Percentiles rank a stretch among this genome's conserved stretches.
Conservation (phyloP, 176 grass and related monocot genomes). For the Oryza nivara region DNA sequence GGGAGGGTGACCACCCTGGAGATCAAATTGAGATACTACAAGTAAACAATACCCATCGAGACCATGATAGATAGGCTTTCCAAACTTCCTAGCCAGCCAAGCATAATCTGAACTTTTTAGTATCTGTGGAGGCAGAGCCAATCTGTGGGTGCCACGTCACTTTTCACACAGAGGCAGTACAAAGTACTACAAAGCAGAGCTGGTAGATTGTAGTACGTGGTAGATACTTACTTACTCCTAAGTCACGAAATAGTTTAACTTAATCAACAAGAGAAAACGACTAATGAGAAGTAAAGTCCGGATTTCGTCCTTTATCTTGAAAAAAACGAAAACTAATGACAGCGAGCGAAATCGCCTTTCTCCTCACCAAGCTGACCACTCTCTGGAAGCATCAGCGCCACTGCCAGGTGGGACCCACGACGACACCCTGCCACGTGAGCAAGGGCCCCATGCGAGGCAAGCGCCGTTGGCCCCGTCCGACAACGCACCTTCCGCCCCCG, state of each 20-base stretch:
- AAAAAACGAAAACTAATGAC: background rate
- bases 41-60: background rate
- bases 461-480: constrained; percentile 30
- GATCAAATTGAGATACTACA: background rate
- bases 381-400: background rate
- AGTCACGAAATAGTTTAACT: background rate
- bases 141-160: no score
- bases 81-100: background rate
- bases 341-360: background rate
- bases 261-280: background rate
- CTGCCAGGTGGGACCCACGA: background rate
- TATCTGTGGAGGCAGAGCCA: background rate
- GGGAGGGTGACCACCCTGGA: background rate
- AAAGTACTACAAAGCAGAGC: no score
- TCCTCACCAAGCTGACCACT: background rate
- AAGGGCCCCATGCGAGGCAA: constrained; percentile 35
- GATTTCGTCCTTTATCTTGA: no score
- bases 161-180: no score
- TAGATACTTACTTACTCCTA: background rate
- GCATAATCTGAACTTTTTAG: background rate
- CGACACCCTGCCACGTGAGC: background rate
- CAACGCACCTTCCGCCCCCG: background rate
- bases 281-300: background rate
- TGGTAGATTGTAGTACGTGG: background rate
- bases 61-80: background rate